These are phyloP conservation scores for Hapsidospora chrysogenum DNA, from an alignment of 495 filamentous ascomycete genomes.

Conservation along the genomic window DNA sequence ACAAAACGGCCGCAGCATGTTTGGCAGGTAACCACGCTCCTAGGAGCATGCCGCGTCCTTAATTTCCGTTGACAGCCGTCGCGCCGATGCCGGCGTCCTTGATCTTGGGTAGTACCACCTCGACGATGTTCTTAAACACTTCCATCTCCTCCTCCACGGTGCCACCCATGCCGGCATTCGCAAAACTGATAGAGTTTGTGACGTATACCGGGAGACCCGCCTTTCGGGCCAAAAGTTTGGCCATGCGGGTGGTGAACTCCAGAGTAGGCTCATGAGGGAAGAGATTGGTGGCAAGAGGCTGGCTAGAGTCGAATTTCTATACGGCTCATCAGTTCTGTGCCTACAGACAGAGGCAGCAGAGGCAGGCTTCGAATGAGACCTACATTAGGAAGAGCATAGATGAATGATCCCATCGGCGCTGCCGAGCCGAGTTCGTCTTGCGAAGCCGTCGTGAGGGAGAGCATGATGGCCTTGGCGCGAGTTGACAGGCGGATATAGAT, in stretches of 20 bases:
- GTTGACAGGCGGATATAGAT: slow-evolving; percentile 66
- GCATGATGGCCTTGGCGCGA: slow-evolving; percentile 43
- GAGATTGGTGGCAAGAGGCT: slow-evolving; percentile 61
- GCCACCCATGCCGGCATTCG: slow-evolving; percentile 49
- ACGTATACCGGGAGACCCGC: slow-evolving; percentile 64
- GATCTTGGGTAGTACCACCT: slow-evolving; percentile 38
- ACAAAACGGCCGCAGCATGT: too few species aligned
- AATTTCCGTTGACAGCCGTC: neutral
- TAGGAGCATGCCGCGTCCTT: too few species aligned
- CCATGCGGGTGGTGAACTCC: slow-evolving; percentile 72
- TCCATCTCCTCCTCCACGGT: slow-evolving; percentile 92
- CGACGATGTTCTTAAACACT: slow-evolving; percentile 54
- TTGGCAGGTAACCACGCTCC: too few species aligned
- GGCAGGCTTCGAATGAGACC: slow-evolving; percentile 9
- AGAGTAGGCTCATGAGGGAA: slow-evolving; percentile 57
- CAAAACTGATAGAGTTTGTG: slow-evolving; percentile 56
- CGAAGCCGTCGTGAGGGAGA: slow-evolving; percentile 62
- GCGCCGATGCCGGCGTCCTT: neutral
- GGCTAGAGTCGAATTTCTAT: slow-evolving; percentile 36
- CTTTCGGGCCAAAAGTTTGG: slow-evolving; percentile 62
- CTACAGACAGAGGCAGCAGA: neutral
- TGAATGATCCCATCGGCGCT: slow-evolving; percentile 61
- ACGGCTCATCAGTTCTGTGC: neutral
- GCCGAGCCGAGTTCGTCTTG: slow-evolving; percentile 35
- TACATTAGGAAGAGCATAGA: slow-evolving; percentile 87